phyloP scores from a whole-genome alignment of 306 rosid genomes.

The Dalbergia oliveri region DNA sequence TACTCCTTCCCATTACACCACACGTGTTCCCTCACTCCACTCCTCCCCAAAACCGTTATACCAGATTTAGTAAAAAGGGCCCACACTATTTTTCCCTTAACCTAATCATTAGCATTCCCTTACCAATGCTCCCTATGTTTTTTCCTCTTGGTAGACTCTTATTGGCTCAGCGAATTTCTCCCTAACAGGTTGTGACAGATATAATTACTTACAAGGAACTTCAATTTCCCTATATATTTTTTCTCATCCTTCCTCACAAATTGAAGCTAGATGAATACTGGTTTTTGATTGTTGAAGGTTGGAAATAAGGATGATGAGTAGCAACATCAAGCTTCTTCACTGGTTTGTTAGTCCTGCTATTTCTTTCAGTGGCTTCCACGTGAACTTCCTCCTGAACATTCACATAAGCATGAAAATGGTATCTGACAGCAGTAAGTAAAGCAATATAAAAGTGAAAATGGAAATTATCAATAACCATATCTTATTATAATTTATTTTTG shows the following conservation, averaged over 20 bases:
- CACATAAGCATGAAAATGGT: constrained; percentile 19
- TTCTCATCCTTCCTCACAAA: constrained; percentile 1
- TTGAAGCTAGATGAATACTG: constrained; percentile 10
- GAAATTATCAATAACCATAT: neutral
- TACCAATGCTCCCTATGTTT: no score
- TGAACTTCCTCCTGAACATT: constrained; percentile 76
- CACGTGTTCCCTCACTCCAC: no score
- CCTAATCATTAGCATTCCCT: no score
- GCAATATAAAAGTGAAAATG: neutral
- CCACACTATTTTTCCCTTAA: no score
- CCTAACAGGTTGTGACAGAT: constrained; percentile 41
- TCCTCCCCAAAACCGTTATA: no score
- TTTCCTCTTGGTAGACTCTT: no score
- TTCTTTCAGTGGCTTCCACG: constrained; percentile 92
- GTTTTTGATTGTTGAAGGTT: neutral
- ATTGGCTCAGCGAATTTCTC: no score
- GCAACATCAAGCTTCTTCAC: constrained; percentile 44
- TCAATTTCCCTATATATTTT: neutral
- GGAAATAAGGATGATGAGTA: constrained; percentile 19
- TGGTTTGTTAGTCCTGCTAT: constrained; percentile 67
- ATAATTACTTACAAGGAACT: constrained; percentile 51
- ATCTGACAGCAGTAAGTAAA: constrained; percentile 4
- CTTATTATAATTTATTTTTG: neutral
- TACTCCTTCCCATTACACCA: no score
- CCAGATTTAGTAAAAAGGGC: no score